Base-by-base conservation (phyloP, 768 basidiomycete genomes). In the Phanerodontia chrysosporium region DNA sequence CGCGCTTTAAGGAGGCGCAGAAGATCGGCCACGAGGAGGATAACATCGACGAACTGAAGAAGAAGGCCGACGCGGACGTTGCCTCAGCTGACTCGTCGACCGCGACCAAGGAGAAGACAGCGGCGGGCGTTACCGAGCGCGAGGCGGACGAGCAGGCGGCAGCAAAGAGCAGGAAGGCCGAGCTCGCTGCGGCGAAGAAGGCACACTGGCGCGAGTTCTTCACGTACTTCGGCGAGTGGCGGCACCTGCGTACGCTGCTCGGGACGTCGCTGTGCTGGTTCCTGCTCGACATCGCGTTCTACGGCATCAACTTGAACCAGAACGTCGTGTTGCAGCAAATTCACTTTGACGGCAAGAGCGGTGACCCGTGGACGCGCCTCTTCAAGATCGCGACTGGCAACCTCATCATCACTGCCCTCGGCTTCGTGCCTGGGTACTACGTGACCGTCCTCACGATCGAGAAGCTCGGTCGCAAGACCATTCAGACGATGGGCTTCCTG, bases 401-500 rank as follows among this genome's bases (percentile, higher is more conserved):
- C 61, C 76, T 91, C 42, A 89, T 90, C 68, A 80, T 92, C 61
- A 87, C 87, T 1, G 83, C 77, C 2, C 80, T 90, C 18, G 90
- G 90, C 30, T 91, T 90, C 66, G 85, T 91, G 3, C 89, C 90
- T 14, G 89, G 87, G 10, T 89, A 90, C 75, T 91, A 86, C 66
- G 83, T 76, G 8, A 77, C 87, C 0, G 73, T 90, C 42, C 68
- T 91, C 32, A 83, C 83, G 1, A 86, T 90, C 59, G 90, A 91
- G 72, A 80, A 80, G 55, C 78, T 89, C 10, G 89, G 89, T 0
- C 80, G 90, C 21, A 91, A 90, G 65, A 76, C 77, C 71, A 90
- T 92, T 61, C 90, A 92, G 66, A 74, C 90, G 22, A 82, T 85
- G 66, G 90, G 90, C 2, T 91, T 91, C 79, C 65, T 89, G 36